Conservation (phyloP, 495 filamentous ascomycete genomes). For the Neurospora hispaniola region DNA sequence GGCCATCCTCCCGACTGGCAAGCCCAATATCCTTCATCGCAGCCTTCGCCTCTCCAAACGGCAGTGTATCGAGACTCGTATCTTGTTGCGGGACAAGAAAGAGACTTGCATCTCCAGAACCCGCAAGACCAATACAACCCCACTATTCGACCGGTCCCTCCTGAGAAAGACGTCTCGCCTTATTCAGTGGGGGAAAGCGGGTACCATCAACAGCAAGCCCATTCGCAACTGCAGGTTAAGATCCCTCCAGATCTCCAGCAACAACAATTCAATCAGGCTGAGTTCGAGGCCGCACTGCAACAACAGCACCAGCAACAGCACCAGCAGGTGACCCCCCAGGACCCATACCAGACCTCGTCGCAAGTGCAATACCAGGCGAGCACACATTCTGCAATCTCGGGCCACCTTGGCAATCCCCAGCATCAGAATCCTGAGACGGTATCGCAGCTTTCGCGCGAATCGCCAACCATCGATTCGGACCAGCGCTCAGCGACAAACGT, state of each 20-base stretch:
- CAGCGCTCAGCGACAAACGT: slow-evolving; percentile 29
- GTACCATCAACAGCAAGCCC: slow-evolving; percentile 33
- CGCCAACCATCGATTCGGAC: slow-evolving; percentile 36
- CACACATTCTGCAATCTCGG: slow-evolving; percentile 17
- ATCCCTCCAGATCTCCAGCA: slow-evolving; percentile 14
- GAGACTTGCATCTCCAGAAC: slow-evolving; percentile 28
- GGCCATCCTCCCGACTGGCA: slow-evolving; percentile 27
- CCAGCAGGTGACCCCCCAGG: slow-evolving; percentile 26
- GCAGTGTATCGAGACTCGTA: slow-evolving; percentile 31
- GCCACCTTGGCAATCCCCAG: slow-evolving; percentile 31
- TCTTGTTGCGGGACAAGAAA: slow-evolving; percentile 25
- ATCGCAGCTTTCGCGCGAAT: slow-evolving; percentile 55
- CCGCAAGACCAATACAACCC: slow-evolving; percentile 25
- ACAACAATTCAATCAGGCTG: slow-evolving; percentile 19
- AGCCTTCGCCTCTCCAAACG: slow-evolving; percentile 36
- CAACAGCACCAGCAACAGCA: slow-evolving; percentile 7
- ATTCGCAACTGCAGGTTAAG: slow-evolving; percentile 22
- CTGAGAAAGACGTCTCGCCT: slow-evolving; percentile 25
- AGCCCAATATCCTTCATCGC: slow-evolving; percentile 16
- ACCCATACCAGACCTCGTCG: slow-evolving; percentile 22
- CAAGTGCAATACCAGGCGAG: slow-evolving; percentile 29
- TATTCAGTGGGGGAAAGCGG: slow-evolving; percentile 31
- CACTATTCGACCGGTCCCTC: slow-evolving; percentile 32
- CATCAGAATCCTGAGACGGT: slow-evolving; percentile 42
- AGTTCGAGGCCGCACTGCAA: slow-evolving; percentile 9